These are phyloP conservation scores for Fusarium heterosporum DNA, from an alignment of 2,329 filamentous ascomycete species.

Conservation along the genomic window DNA sequence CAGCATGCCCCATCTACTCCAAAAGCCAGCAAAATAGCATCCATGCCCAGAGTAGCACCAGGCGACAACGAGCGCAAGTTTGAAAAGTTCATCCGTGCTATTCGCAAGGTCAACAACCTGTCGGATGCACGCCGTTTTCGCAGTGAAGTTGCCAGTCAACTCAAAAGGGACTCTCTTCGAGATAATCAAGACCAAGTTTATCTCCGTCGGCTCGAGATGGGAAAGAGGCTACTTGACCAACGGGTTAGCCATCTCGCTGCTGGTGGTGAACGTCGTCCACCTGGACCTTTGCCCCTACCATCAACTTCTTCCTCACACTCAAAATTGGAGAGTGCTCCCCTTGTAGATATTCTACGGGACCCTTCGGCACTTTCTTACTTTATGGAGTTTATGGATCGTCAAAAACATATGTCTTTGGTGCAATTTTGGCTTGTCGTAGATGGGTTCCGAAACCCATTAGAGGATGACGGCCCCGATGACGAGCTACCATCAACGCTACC, in stretches of 20 bases:
- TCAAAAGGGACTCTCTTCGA: constrained; percentile 83
- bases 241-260: constrained; percentile 84
- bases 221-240: constrained; percentile 89
- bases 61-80: constrained; percentile 92
- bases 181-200: constrained; percentile 88
- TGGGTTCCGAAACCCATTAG: constrained; percentile 92
- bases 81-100: constrained; percentile 91
- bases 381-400: constrained; percentile 99
- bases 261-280: constrained; percentile 64
- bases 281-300: constrained; percentile 40
- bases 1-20: constrained; percentile 89
- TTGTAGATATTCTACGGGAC: constrained; percentile 89
- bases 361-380: constrained; percentile 95
- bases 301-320: constrained; percentile 59
- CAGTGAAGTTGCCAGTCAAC: constrained; percentile 90
- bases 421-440: constrained; percentile 99
- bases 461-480: constrained; percentile 77
- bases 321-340: constrained; percentile 77
- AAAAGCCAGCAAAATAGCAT: constrained; percentile 70
- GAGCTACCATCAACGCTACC: constrained; percentile 70
- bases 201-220: constrained; percentile 88
- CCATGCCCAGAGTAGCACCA: constrained; percentile 82
- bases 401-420: constrained; percentile 85
- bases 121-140: constrained; percentile 93
- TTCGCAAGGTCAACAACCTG: constrained; percentile 88